Evolutionary conservation across 2,329 filamentous ascomycete species (phyloP).

Genomic region (Colletotrichum coccodes): DNA sequence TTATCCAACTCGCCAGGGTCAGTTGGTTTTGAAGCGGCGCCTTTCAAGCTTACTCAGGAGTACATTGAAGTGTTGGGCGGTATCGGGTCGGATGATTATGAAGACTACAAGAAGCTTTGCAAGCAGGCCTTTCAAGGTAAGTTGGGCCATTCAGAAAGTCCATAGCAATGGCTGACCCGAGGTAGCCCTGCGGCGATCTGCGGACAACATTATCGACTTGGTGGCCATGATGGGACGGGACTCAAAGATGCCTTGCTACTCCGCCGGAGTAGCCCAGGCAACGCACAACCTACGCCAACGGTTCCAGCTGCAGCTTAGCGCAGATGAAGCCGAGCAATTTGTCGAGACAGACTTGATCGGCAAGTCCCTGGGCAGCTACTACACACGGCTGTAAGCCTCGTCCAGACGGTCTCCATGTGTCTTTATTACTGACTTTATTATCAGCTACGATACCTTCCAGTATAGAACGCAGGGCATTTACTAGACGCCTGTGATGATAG

Average conservation of each 20-base stretch:
- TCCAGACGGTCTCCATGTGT: background rate
- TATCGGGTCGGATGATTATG: slow-evolving; percentile 74
- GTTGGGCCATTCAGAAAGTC: slow-evolving; percentile 32
- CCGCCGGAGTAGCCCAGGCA: slow-evolving; percentile 76
- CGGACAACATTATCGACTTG: slow-evolving; percentile 83
- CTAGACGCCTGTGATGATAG: slow-evolving; percentile 51
- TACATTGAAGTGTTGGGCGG: slow-evolving; percentile 88
- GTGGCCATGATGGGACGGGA: slow-evolving; percentile 87
- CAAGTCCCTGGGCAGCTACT: slow-evolving; percentile 88
- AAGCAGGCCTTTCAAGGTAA: slow-evolving; percentile 85
- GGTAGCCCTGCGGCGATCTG: slow-evolving; percentile 77
- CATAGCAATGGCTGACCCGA: background rate
- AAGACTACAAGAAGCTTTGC: slow-evolving; percentile 81
- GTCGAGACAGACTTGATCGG: slow-evolving; percentile 82
- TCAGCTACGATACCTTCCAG: slow-evolving; percentile 85
- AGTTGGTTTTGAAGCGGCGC: slow-evolving; percentile 87
- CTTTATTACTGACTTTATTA: slow-evolving; percentile 6
- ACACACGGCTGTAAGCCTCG: slow-evolving; percentile 79
- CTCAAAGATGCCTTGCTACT: slow-evolving; percentile 87
- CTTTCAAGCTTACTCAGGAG: slow-evolving; percentile 87
- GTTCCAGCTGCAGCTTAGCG: slow-evolving; percentile 85
- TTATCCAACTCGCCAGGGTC: slow-evolving; percentile 86
- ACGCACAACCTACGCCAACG: slow-evolving; percentile 76
- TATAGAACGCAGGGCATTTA: slow-evolving; percentile 91
- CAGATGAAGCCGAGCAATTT: slow-evolving; percentile 83